Evolutionary conservation across 371 early-diverging fungal genomes (phyloP), one percentile per base, ranked within the genome.

Genomic region (Entomophthora muscae): DNA sequence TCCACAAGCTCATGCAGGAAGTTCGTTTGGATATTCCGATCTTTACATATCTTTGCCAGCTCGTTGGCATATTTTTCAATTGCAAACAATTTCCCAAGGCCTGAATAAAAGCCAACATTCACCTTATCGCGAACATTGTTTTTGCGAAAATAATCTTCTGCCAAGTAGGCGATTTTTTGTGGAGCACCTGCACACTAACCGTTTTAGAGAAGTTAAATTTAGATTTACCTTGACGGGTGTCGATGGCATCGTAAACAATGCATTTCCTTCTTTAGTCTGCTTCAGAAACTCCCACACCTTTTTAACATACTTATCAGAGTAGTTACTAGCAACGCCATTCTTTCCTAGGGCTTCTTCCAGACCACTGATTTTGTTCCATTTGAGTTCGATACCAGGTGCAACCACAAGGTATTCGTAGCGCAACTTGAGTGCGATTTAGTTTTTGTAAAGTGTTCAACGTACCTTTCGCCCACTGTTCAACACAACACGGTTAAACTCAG

Each of bases 321-420:
- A 92, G 78, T 89, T 92, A 71, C 83, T 82, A 24, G 86, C 82
- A 10, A 90, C 88, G 52, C 88, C 87, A 65, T 89, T 77, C 71
- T 87, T 87, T 63, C 88, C 89, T 23, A 92, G 73, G 1, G 88
- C 71, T 52, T 83, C 80, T 64, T 78, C 71, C 63, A 92, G 73
- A 53, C 91, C 91, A 71, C 81, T 82, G 68, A 92, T 78, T 67
- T 78, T 80, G 61, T 81, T 82, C 83, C 86, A 90, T 68, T 88
- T 79, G 54, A 83, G 68, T 71, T 84, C 81, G 67, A 91, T 86
- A 65, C 91, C 93, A 24, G 91, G 80, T 2, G 93, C 93, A 2
- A 92, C 88, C 21, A 92, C 90, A 55, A 92, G 76, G 66, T 84
- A 89, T 27, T 92, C 90, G 68, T 90, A 90, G n/a, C 77, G 76